Evolutionary conservation across 257 asterid genomes (phyloP), one percentile per base, ranked within the genome.

Genomic region (Solanum pinnatisectum): DNA sequence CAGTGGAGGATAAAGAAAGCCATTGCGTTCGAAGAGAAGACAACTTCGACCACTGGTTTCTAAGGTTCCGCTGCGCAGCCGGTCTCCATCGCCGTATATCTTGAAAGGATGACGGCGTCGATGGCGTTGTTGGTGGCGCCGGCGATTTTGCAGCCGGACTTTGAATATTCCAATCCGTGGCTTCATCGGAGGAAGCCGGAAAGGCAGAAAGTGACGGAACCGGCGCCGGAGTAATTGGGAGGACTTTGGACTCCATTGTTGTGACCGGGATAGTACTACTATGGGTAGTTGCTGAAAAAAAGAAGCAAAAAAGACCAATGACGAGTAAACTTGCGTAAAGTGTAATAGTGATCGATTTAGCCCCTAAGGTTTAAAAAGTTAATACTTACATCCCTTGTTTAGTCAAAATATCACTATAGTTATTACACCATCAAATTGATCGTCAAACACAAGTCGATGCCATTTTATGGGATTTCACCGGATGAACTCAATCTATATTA

Each of bases 1-100:
- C 94, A n/a, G 91, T 23, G 33, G 98, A 81, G 68, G 96, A 88
- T 63, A 93, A 88, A 39, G 96, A 88, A 86, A 86, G 89, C 99
- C 99, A 97, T 52, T 96, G 95, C 10, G 89, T 93, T 84, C 93
- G 88, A 49, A 93, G 93, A 81, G 93, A 90, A 74, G 88, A 88
- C 89, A 97, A 91, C 88, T 94, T 94, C 63, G 98, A 93, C 98
- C 98, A 97, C 63, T 97, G 98, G 90, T 97, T 96, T 92, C 93
- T 90, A 32, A 97, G 83, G 91, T 97, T 97, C 6, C 98, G 91
- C 86, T 96, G 98, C 78, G 98, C 98, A 16, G 93, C 94, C 15
- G 98, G 98, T 87, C 93, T 93, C 99, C 99, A 97, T 22, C 93
- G 91, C 85, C 99, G 93, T 86, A 85, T 30, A n/a, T 71, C 88